A percentile compares a stretch with the other conserved stretches of the same genome.
Evolutionary conservation across 192 early-diverging fungal species (phyloP).

Genomic region (Backusella tuberculispora): DNA sequence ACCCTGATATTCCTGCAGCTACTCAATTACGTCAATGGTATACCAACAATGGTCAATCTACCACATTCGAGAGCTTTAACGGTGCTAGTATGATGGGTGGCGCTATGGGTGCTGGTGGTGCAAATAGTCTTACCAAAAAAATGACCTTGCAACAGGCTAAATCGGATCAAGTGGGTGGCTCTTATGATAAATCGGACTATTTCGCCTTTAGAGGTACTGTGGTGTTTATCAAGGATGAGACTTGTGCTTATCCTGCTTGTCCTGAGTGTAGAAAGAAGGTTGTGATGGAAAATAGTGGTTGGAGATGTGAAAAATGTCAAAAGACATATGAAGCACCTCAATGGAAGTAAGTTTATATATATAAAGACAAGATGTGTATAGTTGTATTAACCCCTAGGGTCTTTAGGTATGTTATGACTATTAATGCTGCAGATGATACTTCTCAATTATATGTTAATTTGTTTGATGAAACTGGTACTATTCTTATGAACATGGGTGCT

Average conservation of each 20-base stretch:
- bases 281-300: constrained; percentile 63
- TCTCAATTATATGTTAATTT: constrained; percentile 80
- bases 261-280: constrained; percentile 93
- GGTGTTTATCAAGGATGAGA: constrained; percentile 72
- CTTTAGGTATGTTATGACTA: constrained; percentile 69
- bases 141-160: constrained; percentile 13
- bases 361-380: not conserved
- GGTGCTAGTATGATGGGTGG: constrained; percentile 44
- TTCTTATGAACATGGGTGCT: constrained; percentile 72
- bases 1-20: constrained; percentile 82
- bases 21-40: constrained; percentile 79
- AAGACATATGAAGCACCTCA: constrained; percentile 68
- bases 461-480: constrained; percentile 83
- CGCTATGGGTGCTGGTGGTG: not conserved
- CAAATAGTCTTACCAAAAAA: not conserved
- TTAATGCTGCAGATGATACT: constrained; percentile 76
- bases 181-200: constrained; percentile 61
- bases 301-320: constrained; percentile 94
- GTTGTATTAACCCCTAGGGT: not conserved
- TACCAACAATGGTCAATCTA: constrained; percentile 13
- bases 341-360: constrained; percentile 40
- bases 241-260: constrained; percentile 86
- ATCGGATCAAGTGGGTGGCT: not conserved
- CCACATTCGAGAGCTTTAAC: constrained; percentile 17
- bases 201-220: constrained; percentile 76